These are phyloP conservation scores for Lenwebbia sp. DNA, from an alignment of 345 rosid genomes.

Conservation along the genomic window DNA sequence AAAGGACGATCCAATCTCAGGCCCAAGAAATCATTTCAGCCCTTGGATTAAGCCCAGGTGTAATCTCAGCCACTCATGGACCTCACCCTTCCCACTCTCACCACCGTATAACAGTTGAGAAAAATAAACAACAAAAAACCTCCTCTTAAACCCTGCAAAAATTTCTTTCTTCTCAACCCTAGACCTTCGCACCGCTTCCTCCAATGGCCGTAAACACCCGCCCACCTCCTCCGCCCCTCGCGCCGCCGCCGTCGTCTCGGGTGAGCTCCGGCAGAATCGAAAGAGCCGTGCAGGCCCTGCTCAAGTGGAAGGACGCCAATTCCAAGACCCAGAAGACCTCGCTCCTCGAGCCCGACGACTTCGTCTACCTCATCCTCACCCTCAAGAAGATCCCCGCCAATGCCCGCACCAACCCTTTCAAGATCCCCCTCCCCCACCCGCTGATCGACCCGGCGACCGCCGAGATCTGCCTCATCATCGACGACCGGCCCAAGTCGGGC, in stretches of 20 bases:
- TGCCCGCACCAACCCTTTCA: conserved; percentile 8
- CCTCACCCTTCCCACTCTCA: background rate
- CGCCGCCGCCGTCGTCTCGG: background rate
- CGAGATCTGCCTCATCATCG: conserved; percentile 10
- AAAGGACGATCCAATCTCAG: background rate
- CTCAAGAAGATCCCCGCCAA: conserved; percentile 7
- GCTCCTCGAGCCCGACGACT: conserved; percentile 12
- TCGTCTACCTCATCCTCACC: conserved; percentile 10
- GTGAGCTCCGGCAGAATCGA: conserved; percentile 1
- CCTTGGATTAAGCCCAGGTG: background rate
- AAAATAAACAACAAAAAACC: background rate
- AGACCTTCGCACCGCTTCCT: background rate
- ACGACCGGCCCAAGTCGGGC: conserved; percentile 7
- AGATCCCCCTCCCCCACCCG: conserved; percentile 6
- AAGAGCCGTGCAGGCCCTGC: conserved; percentile 3
- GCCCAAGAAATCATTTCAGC: background rate
- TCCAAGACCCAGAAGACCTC: conserved; percentile 7
- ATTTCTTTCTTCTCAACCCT: background rate
- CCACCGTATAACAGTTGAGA: background rate
- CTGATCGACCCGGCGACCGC: background rate
- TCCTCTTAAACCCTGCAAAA: background rate
- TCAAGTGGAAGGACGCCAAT: conserved; percentile 5
- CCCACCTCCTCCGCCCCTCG: background rate
- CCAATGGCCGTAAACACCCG: background rate
- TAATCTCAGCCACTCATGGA: background rate